Conservation (phyloP, 2,329 filamentous ascomycete genomes). For the Samsoniella hepiali region DNA sequence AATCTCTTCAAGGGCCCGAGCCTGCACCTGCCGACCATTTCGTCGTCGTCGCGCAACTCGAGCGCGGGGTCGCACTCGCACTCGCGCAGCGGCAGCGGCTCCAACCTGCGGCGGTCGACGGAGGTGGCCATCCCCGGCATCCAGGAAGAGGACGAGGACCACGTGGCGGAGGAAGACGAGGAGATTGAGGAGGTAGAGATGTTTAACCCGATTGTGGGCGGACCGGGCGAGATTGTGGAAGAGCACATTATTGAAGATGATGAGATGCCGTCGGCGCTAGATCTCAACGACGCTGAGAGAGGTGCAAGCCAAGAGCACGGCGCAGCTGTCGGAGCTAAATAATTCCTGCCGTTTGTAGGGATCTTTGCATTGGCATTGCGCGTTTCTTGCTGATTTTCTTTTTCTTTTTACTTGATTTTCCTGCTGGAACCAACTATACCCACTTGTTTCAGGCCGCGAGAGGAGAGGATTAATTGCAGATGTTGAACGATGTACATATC, state of each 20-base stretch:
- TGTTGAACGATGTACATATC: neutral
- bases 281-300: constrained; percentile 15
- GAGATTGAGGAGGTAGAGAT: constrained; percentile 58
- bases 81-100: constrained; percentile 60
- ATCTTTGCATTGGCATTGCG: neutral
- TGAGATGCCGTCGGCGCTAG: constrained; percentile 27
- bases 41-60: constrained; percentile 25
- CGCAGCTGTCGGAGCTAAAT: constrained; percentile 2
- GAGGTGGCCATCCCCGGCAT: constrained; percentile 61
- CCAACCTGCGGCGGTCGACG: constrained; percentile 61
- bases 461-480: neutral
- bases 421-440: constrained; percentile 16
- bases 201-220: constrained; percentile 50
- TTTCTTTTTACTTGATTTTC: neutral
- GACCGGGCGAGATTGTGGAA: constrained; percentile 43
- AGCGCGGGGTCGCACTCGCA: constrained; percentile 43
- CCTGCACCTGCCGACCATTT: constrained; percentile 45
- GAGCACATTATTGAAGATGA: constrained; percentile 47
- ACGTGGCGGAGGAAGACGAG: constrained; percentile 46
- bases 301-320: constrained; percentile 4
- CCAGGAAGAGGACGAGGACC: constrained; percentile 59
- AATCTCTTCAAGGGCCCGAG: constrained; percentile 80
- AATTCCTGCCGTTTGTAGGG: neutral
- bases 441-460: constrained; percentile 9
- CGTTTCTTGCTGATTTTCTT: neutral